Evolutionary conservation across 495 filamentous ascomycete species (phyloP).

Genomic region (Clohesyomyces aquaticus): DNA sequence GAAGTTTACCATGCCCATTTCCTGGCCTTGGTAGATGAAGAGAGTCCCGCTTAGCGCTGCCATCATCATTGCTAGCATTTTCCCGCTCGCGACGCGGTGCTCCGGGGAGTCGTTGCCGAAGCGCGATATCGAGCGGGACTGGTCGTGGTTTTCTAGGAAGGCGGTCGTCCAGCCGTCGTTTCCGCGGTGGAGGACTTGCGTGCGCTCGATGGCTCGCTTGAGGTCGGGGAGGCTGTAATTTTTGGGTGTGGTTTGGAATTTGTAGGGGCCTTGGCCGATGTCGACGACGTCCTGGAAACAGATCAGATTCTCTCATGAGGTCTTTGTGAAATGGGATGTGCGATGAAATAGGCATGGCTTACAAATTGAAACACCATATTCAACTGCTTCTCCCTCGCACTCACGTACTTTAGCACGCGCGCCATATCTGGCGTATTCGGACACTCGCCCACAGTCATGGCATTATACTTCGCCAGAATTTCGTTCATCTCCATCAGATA

Average conservation of each 20-base stretch:
- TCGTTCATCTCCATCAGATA: slow-evolving; percentile 45
- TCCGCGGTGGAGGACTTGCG: slow-evolving; percentile 37
- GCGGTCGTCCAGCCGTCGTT: slow-evolving; percentile 43
- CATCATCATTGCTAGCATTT: slow-evolving; percentile 41
- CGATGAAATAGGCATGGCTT: too few species aligned
- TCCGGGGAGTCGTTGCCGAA: slow-evolving; percentile 38
- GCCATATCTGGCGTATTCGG: slow-evolving; percentile 36
- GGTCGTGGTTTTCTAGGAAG: slow-evolving; percentile 46
- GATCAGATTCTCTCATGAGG: too few species aligned
- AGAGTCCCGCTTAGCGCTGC: slow-evolving; percentile 41
- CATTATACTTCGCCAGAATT: slow-evolving; percentile 33
- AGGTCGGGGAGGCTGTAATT: slow-evolving; percentile 27
- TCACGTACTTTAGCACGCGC: slow-evolving; percentile 37
- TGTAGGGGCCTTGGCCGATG: slow-evolving; percentile 26
- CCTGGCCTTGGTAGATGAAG: slow-evolving; percentile 49
- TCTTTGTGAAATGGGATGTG: too few species aligned
- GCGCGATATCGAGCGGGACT: slow-evolving; percentile 39
- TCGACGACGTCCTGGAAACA: slow-evolving; percentile 44
- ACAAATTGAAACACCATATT: slow-evolving; percentile 49
- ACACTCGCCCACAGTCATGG: slow-evolving; percentile 44
- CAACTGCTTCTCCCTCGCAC: slow-evolving; percentile 34
- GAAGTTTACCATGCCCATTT: slow-evolving; percentile 47
- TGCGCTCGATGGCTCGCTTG: slow-evolving; percentile 32
- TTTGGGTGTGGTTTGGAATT: slow-evolving; percentile 29
- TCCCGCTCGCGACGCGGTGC: slow-evolving; percentile 39